Evolutionary conservation across 2,329 filamentous ascomycete genomes (phyloP).

Genomic region (Phoma sp.): DNA sequence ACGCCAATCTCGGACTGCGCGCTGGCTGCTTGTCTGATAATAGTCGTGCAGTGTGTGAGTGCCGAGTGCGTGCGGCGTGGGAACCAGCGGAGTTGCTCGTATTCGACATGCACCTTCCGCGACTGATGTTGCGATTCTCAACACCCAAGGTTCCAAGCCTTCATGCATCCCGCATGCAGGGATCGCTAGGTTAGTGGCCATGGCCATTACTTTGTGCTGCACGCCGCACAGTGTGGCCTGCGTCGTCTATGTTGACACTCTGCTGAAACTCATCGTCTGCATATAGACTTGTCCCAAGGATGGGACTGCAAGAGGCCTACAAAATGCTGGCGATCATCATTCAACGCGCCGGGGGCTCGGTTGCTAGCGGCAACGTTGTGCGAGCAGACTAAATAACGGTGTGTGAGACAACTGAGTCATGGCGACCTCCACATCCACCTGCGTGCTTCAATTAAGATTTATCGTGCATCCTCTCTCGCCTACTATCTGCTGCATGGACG

Average conservation of each 20-base stretch:
- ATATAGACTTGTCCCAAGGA: not conserved
- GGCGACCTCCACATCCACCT: constrained; percentile 1
- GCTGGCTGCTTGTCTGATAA: not conserved
- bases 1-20: not conserved
- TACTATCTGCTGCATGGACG: not conserved
- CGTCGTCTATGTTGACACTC: not conserved
- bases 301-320: constrained; percentile 4
- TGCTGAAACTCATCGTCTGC: not conserved
- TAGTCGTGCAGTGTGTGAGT: constrained; percentile 4
- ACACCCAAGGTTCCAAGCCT: constrained; percentile 12
- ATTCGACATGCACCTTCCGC: constrained; percentile 7
- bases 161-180: constrained; percentile 16
- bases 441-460: constrained; percentile 1
- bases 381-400: constrained; percentile 16
- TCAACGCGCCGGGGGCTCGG: not conserved
- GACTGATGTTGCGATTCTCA: constrained; percentile 15
- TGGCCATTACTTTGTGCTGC: not conserved
- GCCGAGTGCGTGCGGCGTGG: constrained; percentile 1
- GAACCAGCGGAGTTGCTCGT: constrained; percentile 1
- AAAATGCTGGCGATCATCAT: constrained; percentile 1
- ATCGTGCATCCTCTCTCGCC: not conserved
- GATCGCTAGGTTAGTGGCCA: constrained; percentile 4
- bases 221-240: not conserved
- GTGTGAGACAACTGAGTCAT: constrained; percentile 7
- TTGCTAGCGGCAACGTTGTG: constrained; percentile 19